Percentiles rank a stretch among this genome's conserved stretches.
These are phyloP conservation scores for Wickerhamomyces canadensis DNA, from an alignment of 805 yeast genomes.

Conservation along the genomic window DNA sequence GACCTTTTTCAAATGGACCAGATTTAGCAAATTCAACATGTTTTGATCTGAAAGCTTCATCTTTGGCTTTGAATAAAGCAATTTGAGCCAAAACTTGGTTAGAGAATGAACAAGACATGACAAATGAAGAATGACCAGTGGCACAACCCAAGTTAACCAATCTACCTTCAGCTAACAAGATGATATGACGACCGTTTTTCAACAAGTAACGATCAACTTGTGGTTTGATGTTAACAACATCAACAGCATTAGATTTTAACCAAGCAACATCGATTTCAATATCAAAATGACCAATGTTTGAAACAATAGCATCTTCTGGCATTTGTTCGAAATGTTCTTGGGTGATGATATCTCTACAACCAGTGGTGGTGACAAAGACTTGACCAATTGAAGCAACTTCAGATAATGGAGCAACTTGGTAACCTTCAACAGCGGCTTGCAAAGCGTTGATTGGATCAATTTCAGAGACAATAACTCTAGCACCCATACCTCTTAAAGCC, in stretches of 20 bases:
- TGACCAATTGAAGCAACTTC: conserved; percentile 92
- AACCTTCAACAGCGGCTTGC: conserved; percentile 99
- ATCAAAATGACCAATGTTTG: conserved; percentile 99
- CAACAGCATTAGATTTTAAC: conserved; percentile 91
- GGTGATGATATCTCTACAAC: conserved; percentile 97
- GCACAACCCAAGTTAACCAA: conserved; percentile 99
- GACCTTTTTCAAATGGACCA: conserved; percentile 82
- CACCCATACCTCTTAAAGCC: conserved; percentile 99
- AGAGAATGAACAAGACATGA: conserved; percentile 99
- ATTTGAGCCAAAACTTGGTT: conserved; percentile 99
- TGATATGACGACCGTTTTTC: conserved; percentile 85
- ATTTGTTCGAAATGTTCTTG: conserved; percentile 79
- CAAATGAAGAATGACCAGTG: conserved; percentile 98
- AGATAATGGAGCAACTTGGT: conserved; percentile 92
- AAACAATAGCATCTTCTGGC: conserved; percentile 99
- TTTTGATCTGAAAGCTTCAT: conserved; percentile 70
- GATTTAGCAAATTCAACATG: conserved; percentile 89
- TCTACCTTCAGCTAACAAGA: conserved; percentile 98
- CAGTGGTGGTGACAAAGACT: conserved; percentile 98
- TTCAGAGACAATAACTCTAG: conserved; percentile 96
- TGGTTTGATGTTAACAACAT: conserved; percentile 96
- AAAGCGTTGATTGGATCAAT: conserved; percentile 98
- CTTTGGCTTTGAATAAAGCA: conserved; percentile 88
- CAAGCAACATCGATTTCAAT: conserved; percentile 99
- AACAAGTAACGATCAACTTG: conserved; percentile 97